These are phyloP conservation scores for Ceratopteris richardii DNA, from an alignment of 75 land plant species.

Conservation along the genomic window DNA sequence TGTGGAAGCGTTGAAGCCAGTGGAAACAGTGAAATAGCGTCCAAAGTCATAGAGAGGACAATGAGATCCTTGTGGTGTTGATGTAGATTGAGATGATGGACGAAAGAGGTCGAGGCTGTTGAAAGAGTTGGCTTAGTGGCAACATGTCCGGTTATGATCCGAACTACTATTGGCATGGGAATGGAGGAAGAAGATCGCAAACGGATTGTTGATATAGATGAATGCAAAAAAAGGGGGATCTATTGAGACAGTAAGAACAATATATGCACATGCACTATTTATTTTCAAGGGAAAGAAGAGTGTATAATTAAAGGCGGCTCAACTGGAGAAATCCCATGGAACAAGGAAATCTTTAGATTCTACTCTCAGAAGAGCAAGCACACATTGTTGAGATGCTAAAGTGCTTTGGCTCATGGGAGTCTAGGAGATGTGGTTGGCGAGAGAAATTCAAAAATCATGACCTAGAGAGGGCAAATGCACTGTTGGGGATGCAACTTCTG, in stretches of 20 bases:
- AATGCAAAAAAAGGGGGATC: no score
- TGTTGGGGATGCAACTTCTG: constrained; percentile 68
- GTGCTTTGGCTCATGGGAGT: constrained; percentile 97
- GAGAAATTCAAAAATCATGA: constrained; percentile 96
- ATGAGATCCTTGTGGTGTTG: constrained; percentile 63
- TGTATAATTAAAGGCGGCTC: constrained; percentile 91
- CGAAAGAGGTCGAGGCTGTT: constrained; percentile 97
- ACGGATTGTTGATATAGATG: constrained; percentile 93
- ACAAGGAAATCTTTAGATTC: constrained; percentile 80
- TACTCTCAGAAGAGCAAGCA: constrained; percentile 67
- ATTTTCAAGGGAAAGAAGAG: constrained; percentile 88
- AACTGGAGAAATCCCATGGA: constrained; percentile 23
- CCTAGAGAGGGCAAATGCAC: constrained; percentile 84
- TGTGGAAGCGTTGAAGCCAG: constrained; percentile 98
- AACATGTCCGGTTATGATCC: constrained; percentile 79
- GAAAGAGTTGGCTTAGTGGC: constrained; percentile 81
- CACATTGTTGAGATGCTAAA: constrained; percentile 84
- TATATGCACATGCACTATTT: constrained; percentile 78
- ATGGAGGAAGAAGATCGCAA: constrained; percentile 95
- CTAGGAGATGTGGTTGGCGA: constrained; percentile 97
- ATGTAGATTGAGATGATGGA: constrained; percentile 87
- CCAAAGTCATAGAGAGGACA: no score
- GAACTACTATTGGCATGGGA: constrained; percentile 66
- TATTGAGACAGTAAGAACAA: constrained; percentile 93
- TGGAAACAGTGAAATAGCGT: constrained; percentile 66